Percentiles rank a stretch among this genome's conserved stretches.
Conservation (phyloP, 805 yeast species). For the Sugiyamaella smithiae region DNA sequence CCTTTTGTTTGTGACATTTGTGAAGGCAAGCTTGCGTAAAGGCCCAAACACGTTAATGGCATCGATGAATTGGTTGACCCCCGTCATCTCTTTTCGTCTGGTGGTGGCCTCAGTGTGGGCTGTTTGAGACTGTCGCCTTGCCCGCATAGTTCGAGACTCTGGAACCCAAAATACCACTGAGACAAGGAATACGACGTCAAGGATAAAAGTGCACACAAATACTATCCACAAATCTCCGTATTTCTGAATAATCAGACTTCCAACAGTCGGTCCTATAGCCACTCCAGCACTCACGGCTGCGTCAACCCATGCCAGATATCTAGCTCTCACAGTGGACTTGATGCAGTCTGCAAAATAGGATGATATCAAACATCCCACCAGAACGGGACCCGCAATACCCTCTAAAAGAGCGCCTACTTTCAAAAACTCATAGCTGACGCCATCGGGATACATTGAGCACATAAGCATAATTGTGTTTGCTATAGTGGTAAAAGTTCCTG, state of each 20-base stretch:
- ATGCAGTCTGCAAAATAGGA: constrained; percentile 75
- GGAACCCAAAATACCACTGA: constrained; percentile 10
- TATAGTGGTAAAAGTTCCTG: constrained; percentile 1
- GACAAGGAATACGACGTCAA: constrained; percentile 5
- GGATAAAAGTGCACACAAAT: constrained; percentile 10
- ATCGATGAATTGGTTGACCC: constrained; percentile 10
- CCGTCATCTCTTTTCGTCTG: neutral
- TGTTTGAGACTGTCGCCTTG: constrained; percentile 21
- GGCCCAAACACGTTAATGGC: constrained; percentile 28
- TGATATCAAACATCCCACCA: constrained; percentile 56
- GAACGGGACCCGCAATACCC: constrained; percentile 58
- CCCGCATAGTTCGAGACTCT: constrained; percentile 24
- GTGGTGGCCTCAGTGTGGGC: constrained; percentile 5
- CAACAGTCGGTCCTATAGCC: constrained; percentile 31
- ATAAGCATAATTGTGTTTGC: constrained; percentile 20
- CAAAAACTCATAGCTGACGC: constrained; percentile 32
- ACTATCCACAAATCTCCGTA: constrained; percentile 15
- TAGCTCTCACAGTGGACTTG: constrained; percentile 52
- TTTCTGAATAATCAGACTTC: constrained; percentile 23
- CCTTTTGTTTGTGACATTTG: constrained; percentile 14
- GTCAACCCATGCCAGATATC: constrained; percentile 30
- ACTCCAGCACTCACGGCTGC: constrained; percentile 27
- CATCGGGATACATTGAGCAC: constrained; percentile 21
- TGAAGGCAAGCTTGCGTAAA: constrained; percentile 23
- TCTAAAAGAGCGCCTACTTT: constrained; percentile 45